A percentile compares a stretch with the other conserved stretches of the same genome.
These are phyloP conservation scores for Claviceps monticola DNA, from an alignment of 2,329 filamentous ascomycete genomes.

Conservation along the genomic window DNA sequence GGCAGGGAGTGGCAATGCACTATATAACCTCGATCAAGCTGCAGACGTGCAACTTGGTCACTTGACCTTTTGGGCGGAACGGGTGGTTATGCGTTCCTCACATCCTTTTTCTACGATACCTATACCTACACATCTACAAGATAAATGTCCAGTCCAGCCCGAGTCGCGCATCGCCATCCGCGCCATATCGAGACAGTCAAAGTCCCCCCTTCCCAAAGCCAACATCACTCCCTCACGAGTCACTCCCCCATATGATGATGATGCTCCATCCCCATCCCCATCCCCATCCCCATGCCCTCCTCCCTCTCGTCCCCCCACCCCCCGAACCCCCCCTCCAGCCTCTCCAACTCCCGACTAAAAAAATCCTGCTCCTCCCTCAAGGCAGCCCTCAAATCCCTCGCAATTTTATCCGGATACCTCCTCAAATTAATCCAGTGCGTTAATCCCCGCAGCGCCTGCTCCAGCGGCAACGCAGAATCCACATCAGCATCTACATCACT, in stretches of 20 bases:
- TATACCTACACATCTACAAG: too few species aligned
- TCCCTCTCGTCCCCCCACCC: conserved; percentile 25
- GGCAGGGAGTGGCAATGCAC: too few species aligned
- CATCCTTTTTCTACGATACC: too few species aligned
- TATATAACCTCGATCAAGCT: too few species aligned
- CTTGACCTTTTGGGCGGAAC: too few species aligned
- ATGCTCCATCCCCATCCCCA: conserved; percentile 17
- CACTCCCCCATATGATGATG: conserved; percentile 14
- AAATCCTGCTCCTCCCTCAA: conserved; percentile 66
- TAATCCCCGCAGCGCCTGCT: conserved; percentile 76
- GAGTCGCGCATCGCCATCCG: too few species aligned
- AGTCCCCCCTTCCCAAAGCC: neutral
- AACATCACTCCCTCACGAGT: conserved; percentile 8
- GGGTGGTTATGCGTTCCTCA: too few species aligned
- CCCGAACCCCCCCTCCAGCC: conserved; percentile 39
- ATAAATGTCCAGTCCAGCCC: too few species aligned
- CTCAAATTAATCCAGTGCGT: conserved; percentile 93
- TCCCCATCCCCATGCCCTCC: conserved; percentile 17
- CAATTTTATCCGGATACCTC: conserved; percentile 68
- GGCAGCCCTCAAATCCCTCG: conserved; percentile 38
- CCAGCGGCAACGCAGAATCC: conserved; percentile 79
- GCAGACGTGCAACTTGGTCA: too few species aligned
- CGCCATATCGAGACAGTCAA: too few species aligned
- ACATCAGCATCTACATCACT: conserved; percentile 88
- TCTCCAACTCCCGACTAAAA: conserved; percentile 64